Conservation (phyloP, 495 filamentous ascomycete species). For the Aspergillus conjunctus region DNA sequence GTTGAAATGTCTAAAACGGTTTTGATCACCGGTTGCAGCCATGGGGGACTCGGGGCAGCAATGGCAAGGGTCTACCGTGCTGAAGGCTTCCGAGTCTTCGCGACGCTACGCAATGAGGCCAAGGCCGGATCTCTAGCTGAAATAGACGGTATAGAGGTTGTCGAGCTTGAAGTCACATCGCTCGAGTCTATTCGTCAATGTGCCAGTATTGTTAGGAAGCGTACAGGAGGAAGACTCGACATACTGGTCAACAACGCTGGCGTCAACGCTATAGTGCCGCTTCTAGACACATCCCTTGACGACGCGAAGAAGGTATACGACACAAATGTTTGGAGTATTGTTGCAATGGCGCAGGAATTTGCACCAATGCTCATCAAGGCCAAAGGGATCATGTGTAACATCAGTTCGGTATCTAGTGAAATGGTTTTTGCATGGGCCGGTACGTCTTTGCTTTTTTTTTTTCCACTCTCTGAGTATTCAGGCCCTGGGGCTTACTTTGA, state of each 20-base stretch:
- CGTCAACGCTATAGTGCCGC: slow-evolving; percentile 31
- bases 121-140: slow-evolving; percentile 37
- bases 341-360: slow-evolving; percentile 46
- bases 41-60: slow-evolving; percentile 46
- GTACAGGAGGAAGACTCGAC: slow-evolving; percentile 34
- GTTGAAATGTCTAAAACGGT: slow-evolving; percentile 21
- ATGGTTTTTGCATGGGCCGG: slow-evolving; percentile 30
- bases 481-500: not conserved
- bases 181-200: slow-evolving; percentile 31
- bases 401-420: slow-evolving; percentile 28
- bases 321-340: slow-evolving; percentile 41
- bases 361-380: slow-evolving; percentile 43
- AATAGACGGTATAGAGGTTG: slow-evolving; percentile 29
- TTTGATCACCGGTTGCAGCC: slow-evolving; percentile 52
- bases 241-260: slow-evolving; percentile 50
- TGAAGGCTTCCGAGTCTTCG: slow-evolving; percentile 45
- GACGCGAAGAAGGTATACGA: slow-evolving; percentile 46
- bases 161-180: slow-evolving; percentile 40
- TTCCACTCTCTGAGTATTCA: not conserved
- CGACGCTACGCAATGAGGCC: slow-evolving; percentile 43
- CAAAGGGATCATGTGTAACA: slow-evolving; percentile 33
- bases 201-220: slow-evolving; percentile 13
- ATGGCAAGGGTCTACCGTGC: slow-evolving; percentile 41
- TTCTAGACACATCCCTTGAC: slow-evolving; percentile 38
- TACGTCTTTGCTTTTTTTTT: slow-evolving; percentile 18